A percentile compares a stretch with the other conserved stretches of the same genome.
phyloP scores from a whole-genome alignment of 1,139 yeast genomes.

The Yamadazyma atmosphaerica region DNA sequence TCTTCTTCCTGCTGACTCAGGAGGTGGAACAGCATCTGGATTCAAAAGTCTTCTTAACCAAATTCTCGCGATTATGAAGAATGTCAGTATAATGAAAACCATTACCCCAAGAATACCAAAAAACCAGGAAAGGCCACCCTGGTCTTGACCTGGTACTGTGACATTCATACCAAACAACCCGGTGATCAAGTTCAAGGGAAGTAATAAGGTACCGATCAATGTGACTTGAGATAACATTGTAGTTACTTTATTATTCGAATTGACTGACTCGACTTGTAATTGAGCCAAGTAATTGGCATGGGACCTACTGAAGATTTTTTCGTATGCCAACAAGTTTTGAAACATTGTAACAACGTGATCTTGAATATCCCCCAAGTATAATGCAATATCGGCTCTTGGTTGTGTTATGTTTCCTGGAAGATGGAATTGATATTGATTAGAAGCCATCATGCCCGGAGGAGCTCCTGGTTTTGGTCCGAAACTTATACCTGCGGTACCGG shows the following conservation, averaged over 20 bases:
- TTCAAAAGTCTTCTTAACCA: conserved; percentile 33
- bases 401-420: conserved; percentile 40
- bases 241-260: conserved; percentile 81
- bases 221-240: conserved; percentile 89
- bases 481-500: conserved; percentile 19
- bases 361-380: conserved; percentile 94
- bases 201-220: conserved; percentile 82
- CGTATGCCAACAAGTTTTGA: conserved; percentile 85
- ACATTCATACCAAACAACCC: conserved; percentile 98
- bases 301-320: conserved; percentile 87
- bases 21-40: conserved; percentile 15
- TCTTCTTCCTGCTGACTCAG: conserved; percentile 23
- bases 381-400: conserved; percentile 80
- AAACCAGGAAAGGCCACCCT: conserved; percentile 26
- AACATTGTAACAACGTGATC: conserved; percentile 97
- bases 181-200: conserved; percentile 87
- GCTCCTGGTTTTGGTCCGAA: conserved; percentile 23
- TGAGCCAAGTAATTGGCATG: conserved; percentile 94
- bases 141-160: conserved; percentile 67
- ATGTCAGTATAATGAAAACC: conserved; percentile 29
- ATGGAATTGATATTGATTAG: conserved; percentile 19
- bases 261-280: conserved; percentile 86
- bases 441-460: conserved; percentile 17
- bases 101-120: conserved; percentile 41
- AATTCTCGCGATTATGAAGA: conserved; percentile 32